Base-by-base conservation (phyloP, 2,329 filamentous ascomycete genomes). In the Grosmannia clavigera region DNA sequence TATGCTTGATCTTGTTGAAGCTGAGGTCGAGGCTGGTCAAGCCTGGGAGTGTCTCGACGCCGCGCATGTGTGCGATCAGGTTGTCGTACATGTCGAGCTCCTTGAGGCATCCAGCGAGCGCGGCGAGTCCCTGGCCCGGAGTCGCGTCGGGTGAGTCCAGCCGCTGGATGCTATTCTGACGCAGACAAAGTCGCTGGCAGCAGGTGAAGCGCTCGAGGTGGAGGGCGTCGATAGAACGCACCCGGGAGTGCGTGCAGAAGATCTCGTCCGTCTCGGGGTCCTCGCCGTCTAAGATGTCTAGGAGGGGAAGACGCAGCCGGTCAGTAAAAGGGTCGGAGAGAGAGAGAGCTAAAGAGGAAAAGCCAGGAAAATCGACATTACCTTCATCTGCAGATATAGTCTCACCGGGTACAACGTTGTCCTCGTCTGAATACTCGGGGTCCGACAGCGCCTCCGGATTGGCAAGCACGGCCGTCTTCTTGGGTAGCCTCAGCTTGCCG, bases 1-100 rank as follows among this genome's bases (percentile, higher is more conserved):
- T 95, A 74, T 96, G 92, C 72, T 96, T 96, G 76, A 99, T 92
- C 78, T 97, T 97, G 78, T 99, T 99, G 82, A 96, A 99, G 72
- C 89, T 95, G 58, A 99, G 79, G 71, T 99, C 94, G 59, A 99
- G 82, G 60, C 78, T 87, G 6, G 82, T 90, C 59, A 99, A 81
- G 63, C 88, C 80, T 14, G 80, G 83, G 61, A 96, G 82, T 54
- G 83, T 78, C 59, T 96, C 91, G 54, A 99, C 80, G 35, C 89
- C 89, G 65, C 86, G 85, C 72, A 96, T 84, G 72, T 95, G 91
- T 12, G 85, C 83, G 67, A 99, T 91, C 22, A 95, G 80, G 73
- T 99, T 99, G 75, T 99, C 94, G 76, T 99, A 99, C 62, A 99
- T 81, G 68, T 99, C 94, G 57, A 99, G 81, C 62, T 99, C 94